Percentiles rank a stretch among this genome's conserved stretches.
Evolutionary conservation across 768 basidiomycete genomes (phyloP).

Genomic region (Xerocomellus dryophilus): DNA sequence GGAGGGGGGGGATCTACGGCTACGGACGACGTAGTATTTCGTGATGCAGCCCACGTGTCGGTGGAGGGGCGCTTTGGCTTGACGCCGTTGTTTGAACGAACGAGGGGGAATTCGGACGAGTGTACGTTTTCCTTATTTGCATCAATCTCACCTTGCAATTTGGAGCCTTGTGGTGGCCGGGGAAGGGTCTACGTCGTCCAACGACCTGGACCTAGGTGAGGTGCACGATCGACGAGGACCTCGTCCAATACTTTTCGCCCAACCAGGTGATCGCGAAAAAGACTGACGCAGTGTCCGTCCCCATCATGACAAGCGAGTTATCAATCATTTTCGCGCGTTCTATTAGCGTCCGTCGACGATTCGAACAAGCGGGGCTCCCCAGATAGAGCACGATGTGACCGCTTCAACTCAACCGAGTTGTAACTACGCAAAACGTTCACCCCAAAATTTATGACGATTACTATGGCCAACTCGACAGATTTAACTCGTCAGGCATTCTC

Average conservation of each 20-base stretch:
- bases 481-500: too few species aligned
- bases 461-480: too few species aligned
- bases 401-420: too few species aligned
- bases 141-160: slow-evolving; percentile 9
- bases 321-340: neutral
- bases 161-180: neutral
- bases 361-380: too few species aligned
- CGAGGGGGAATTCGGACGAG: neutral
- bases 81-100: neutral
- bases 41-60: neutral
- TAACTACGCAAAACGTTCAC: too few species aligned
- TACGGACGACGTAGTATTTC: neutral
- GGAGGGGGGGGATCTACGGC: neutral
- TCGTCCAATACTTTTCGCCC: too few species aligned
- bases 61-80: too few species aligned
- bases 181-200: too few species aligned
- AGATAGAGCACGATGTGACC: neutral
- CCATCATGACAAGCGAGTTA: neutral
- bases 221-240: neutral
- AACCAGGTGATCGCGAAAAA: neutral
- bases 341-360: neutral
- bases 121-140: slow-evolving; percentile 9
- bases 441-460: too few species aligned
- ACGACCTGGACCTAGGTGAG: neutral
- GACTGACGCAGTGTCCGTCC: neutral